phyloP scores from a whole-genome alignment of 2,329 filamentous ascomycete species.

The Fusarium sterilihyphosum region DNA sequence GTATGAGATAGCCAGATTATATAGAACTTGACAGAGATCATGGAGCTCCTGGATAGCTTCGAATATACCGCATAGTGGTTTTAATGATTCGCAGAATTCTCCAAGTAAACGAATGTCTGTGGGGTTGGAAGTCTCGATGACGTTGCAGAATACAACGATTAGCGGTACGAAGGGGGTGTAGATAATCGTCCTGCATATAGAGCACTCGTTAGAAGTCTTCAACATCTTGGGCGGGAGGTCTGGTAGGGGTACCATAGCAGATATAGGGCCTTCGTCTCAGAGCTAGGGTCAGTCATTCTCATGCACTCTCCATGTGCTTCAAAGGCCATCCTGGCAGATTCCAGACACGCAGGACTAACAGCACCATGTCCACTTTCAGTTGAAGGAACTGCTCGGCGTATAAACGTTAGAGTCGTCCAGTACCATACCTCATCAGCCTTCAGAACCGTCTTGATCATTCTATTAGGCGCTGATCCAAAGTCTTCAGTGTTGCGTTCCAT shows the following conservation, averaged over 20 bases:
- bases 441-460: neutral
- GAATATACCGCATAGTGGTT: neutral
- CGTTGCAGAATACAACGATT: neutral
- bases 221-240: too few species aligned
- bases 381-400: accelerated
- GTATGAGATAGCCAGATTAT: neutral
- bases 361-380: neutral
- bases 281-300: neutral
- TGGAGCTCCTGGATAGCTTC: neutral
- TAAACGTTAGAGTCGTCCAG: neutral
- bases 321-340: neutral
- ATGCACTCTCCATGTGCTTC: neutral
- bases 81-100: neutral
- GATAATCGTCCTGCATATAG: neutral
- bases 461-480: neutral
- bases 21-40: neutral
- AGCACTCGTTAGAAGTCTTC: neutral
- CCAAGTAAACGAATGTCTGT: neutral
- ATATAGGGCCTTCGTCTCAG: neutral
- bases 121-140: neutral
- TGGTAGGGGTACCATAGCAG: neutral
- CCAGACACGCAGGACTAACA: neutral
- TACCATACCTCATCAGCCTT: neutral
- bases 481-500: neutral
- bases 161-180: neutral